Conservation (phyloP, 192 early-diverging fungal genomes). For the Coemansia sp. region DNA sequence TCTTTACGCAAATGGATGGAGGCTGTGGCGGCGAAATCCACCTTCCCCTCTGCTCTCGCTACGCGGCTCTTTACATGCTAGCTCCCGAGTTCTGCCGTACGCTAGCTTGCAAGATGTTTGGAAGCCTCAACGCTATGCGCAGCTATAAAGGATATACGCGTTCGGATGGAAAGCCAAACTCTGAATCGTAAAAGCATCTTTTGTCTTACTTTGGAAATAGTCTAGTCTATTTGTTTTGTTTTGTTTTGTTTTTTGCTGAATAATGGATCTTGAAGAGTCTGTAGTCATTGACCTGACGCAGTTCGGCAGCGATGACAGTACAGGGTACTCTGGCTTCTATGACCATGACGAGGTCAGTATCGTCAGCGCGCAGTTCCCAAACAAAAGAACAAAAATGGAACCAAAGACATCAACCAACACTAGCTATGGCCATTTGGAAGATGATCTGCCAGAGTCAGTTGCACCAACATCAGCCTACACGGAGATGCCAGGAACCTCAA, state of each 20-base stretch:
- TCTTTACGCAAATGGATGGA: slow-evolving; percentile 61
- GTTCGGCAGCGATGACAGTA: slow-evolving; percentile 9
- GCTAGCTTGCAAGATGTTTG: slow-evolving; percentile 13
- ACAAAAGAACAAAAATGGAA: slow-evolving; percentile 19
- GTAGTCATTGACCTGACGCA: slow-evolving; percentile 32
- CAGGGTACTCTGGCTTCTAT: background rate
- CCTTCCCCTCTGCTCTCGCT: slow-evolving; percentile 27
- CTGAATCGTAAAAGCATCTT: background rate
- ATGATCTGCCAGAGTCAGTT: slow-evolving; percentile 9
- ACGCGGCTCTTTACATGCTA: slow-evolving; percentile 29
- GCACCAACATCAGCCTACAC: slow-evolving; percentile 43
- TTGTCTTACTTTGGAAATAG: background rate
- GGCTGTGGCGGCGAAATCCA: slow-evolving; percentile 54
- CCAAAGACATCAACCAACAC: background rate
- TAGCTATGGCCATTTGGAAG: background rate
- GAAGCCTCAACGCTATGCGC: slow-evolving; percentile 45
- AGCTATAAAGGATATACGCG: slow-evolving; percentile 18
- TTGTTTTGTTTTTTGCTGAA: background rate
- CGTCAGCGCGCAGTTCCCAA: background rate
- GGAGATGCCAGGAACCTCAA: slow-evolving; percentile 12
- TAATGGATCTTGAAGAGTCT: background rate
- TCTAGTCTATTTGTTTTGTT: background rate
- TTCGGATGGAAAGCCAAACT: background rate
- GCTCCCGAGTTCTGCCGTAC: slow-evolving; percentile 18
- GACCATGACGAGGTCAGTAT: slow-evolving; percentile 14